A percentile compares a stretch with the other conserved stretches of the same genome.
These are phyloP conservation scores for Backusella tarrabulga DNA, from an alignment of 192 early-diverging fungal species.

Conservation along the genomic window DNA sequence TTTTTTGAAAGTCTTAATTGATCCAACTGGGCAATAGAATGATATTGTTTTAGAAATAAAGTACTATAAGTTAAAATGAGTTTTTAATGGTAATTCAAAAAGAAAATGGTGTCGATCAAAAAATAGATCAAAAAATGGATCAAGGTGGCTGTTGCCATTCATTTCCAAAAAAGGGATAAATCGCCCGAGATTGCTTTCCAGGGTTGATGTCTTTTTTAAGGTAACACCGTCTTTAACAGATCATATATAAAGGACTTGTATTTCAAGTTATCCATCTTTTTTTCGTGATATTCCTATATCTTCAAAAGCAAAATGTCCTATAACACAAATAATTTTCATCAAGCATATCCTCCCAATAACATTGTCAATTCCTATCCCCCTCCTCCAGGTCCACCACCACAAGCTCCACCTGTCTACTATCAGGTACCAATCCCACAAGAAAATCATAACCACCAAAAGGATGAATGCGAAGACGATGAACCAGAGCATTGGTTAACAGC, in stretches of 20 bases:
- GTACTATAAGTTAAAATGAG: neutral
- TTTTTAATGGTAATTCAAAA: neutral
- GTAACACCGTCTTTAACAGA: neutral
- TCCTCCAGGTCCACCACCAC: neutral
- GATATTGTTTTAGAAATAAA: neutral
- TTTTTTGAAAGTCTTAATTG: neutral
- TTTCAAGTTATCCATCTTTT: neutral
- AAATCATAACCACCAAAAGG: neutral
- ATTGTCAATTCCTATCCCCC: neutral
- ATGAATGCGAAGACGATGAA: neutral
- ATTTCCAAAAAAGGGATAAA: neutral
- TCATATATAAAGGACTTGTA: neutral
- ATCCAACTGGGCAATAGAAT: neutral
- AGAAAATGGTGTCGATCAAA: neutral
- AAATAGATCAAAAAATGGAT: neutral
- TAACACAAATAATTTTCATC: neutral
- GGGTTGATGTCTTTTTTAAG: neutral
- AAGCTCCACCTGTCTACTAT: neutral
- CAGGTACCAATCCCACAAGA: neutral
- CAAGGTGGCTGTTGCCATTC: neutral
- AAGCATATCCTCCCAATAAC: neutral
- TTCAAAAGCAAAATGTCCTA: neutral
- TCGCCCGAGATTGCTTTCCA: neutral
- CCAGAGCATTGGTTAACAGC: neutral
- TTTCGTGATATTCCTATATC: neutral